Percentiles rank a stretch among this genome's conserved stretches.
Conservation (phyloP, 1,284 basidiomycete genomes). For the Ustilago hordei region DNA sequence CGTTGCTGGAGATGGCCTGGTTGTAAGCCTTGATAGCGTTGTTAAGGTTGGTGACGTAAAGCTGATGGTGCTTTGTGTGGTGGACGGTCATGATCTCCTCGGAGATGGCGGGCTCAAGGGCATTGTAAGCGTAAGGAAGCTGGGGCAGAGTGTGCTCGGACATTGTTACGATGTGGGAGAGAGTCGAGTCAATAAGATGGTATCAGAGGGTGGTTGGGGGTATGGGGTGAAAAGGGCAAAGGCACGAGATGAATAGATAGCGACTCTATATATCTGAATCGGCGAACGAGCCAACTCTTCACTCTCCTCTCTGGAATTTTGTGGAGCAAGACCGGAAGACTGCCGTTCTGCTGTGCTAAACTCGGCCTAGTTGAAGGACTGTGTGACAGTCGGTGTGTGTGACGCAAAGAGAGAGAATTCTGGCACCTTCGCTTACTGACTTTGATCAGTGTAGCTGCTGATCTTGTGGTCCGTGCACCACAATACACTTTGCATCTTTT, state of each 20-base stretch:
- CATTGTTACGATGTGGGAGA: slow-evolving; percentile 26
- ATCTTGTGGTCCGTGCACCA: slow-evolving; percentile 29
- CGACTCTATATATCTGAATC: slow-evolving; percentile 21
- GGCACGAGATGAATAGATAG: neutral
- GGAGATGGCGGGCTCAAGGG: slow-evolving; percentile 85
- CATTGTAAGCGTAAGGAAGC: slow-evolving; percentile 91
- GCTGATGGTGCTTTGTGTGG: slow-evolving; percentile 91
- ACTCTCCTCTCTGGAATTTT: neutral
- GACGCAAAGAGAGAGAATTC: slow-evolving; percentile 11
- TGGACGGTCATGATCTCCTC: slow-evolving; percentile 78
- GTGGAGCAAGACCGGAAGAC: neutral
- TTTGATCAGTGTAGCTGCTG: slow-evolving; percentile 17
- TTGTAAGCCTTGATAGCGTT: slow-evolving; percentile 87
- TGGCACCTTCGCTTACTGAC: slow-evolving; percentile 14
- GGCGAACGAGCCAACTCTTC: slow-evolving; percentile 32
- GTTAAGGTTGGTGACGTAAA: slow-evolving; percentile 67
- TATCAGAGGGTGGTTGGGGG: neutral
- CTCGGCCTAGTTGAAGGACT: slow-evolving; percentile 1
- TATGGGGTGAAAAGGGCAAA: neutral
- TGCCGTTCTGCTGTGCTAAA: slow-evolving; percentile 2
- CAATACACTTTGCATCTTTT: too few species aligned
- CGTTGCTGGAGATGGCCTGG: slow-evolving; percentile 75
- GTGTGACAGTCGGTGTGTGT: neutral
- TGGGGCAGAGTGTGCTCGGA: slow-evolving; percentile 80
- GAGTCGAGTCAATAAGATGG: neutral